Percentiles rank a stretch among this genome's conserved stretches.
Evolutionary conservation across 1,139 yeast genomes (phyloP).

Genomic region (Sugiyamaella xylanicola): DNA sequence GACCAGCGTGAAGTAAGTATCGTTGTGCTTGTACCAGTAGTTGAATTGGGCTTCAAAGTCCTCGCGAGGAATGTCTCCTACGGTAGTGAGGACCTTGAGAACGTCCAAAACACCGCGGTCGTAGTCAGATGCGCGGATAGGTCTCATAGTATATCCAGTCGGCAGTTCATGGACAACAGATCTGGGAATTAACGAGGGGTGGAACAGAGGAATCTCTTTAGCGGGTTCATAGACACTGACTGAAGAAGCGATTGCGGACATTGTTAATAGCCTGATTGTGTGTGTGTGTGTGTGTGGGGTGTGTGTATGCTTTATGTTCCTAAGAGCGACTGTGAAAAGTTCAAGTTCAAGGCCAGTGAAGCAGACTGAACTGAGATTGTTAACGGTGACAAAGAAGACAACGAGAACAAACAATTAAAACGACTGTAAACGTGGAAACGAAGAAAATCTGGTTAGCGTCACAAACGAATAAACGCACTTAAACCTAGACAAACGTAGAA

Average conservation of each 20-base stretch:
- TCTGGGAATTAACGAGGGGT: conserved; percentile 36
- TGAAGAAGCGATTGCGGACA: conserved; percentile 3
- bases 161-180: conserved; percentile 46
- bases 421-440: too few relatives aligned
- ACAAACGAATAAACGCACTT: background rate
- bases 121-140: conserved; percentile 51
- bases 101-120: conserved; percentile 53
- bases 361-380: too few relatives aligned
- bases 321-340: too few relatives aligned
- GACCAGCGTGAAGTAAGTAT: conserved; percentile 56
- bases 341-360: too few relatives aligned
- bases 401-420: too few relatives aligned
- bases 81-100: conserved; percentile 57
- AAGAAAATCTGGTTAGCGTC: background rate
- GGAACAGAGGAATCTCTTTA: conserved; percentile 30
- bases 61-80: conserved; percentile 53
- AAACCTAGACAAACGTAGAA: background rate
- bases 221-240: conserved; percentile 9
- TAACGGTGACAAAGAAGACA: too few relatives aligned
- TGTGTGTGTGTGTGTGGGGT: too few relatives aligned
- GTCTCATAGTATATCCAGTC: conserved; percentile 56
- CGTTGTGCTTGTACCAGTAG: conserved; percentile 51
- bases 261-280: too few relatives aligned
- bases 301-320: too few relatives aligned
- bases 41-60: conserved; percentile 49